These are phyloP conservation scores for Ganoderma lucidum DNA, from an alignment of 1,284 basidiomycete species.

Conservation along the genomic window DNA sequence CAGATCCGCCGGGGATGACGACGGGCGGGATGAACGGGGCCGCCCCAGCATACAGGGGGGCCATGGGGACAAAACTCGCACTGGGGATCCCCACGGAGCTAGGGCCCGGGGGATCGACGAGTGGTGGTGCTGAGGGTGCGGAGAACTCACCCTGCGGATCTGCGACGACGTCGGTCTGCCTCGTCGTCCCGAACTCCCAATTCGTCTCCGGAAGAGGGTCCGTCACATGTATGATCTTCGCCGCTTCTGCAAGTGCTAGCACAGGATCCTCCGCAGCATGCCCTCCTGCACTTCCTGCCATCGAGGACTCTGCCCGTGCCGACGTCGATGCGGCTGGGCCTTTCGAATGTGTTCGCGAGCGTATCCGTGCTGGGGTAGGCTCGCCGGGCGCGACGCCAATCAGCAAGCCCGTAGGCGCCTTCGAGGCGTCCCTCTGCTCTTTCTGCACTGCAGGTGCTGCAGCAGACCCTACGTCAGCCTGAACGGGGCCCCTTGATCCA, in stretches of 20 bases:
- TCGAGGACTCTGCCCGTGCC: conserved; percentile 1
- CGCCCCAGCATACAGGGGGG: conserved; percentile 13
- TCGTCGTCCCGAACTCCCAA: conserved; percentile 67
- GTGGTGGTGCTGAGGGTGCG: conserved; percentile 3
- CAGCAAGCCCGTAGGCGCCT: conserved; percentile 49
- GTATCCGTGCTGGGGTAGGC: conserved; percentile 45
- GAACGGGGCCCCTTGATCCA: background rate
- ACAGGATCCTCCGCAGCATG: conserved; percentile 17
- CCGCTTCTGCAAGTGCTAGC: conserved; percentile 25
- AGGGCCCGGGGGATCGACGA: conserved; percentile 4
- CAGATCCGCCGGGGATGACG: conserved; percentile 22
- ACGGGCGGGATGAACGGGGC: conserved; percentile 27
- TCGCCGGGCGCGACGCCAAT: conserved; percentile 57
- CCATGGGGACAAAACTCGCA: conserved; percentile 19
- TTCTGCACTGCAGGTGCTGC: conserved; percentile 10
- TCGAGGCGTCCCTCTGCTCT: conserved; percentile 34
- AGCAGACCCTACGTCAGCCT: conserved; percentile 6
- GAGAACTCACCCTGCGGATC: conserved; percentile 9
- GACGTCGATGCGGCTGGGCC: conserved; percentile 27
- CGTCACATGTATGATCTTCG: conserved; percentile 48
- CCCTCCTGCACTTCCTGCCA: conserved; percentile 16
- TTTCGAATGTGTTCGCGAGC: conserved; percentile 45
- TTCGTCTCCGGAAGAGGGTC: conserved; percentile 43
- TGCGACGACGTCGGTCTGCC: conserved; percentile 32
- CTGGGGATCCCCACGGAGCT: conserved; percentile 17